Percentiles rank a stretch among this genome's conserved stretches.
phyloP scores from a whole-genome alignment of 1,139 yeast species.

The Suhomyces chickasaworum region DNA sequence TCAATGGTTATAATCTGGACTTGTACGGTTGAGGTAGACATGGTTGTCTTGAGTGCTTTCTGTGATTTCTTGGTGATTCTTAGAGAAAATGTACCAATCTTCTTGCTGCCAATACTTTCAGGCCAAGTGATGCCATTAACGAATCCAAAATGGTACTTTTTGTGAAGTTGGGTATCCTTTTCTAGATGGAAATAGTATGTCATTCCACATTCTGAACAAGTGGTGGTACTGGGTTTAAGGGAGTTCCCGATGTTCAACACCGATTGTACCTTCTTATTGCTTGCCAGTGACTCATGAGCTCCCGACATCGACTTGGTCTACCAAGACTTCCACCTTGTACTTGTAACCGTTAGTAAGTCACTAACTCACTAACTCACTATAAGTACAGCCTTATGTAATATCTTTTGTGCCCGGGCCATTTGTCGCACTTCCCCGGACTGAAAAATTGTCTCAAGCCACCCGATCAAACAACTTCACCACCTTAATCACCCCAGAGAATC shows the following conservation, averaged over 20 bases:
- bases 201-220: slow-evolving; percentile 64
- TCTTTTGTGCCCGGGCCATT: not conserved
- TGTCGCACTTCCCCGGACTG: not conserved
- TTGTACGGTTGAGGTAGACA: slow-evolving; percentile 13
- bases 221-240: slow-evolving; percentile 20
- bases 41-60: slow-evolving; percentile 6
- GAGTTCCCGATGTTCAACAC: slow-evolving; percentile 13
- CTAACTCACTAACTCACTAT: too few relatives aligned
- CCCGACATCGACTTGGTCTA: not conserved
- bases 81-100: slow-evolving; percentile 33
- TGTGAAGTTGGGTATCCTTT: slow-evolving; percentile 51
- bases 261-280: slow-evolving; percentile 15
- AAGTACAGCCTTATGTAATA: too few relatives aligned
- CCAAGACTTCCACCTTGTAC: not conserved
- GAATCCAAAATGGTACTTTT: slow-evolving; percentile 48
- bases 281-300: not conserved
- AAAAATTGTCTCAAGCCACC: not conserved
- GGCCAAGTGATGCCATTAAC: slow-evolving; percentile 52
- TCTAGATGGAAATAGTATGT: slow-evolving; percentile 49
- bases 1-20: slow-evolving; percentile 17
- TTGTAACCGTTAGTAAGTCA: not conserved
- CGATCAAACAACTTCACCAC: not conserved
- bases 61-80: slow-evolving; percentile 1
- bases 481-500: not conserved
- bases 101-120: slow-evolving; percentile 24